These are phyloP conservation scores for Sporobolomyces roseus DNA, from an alignment of 768 basidiomycete species.

Conservation along the genomic window DNA sequence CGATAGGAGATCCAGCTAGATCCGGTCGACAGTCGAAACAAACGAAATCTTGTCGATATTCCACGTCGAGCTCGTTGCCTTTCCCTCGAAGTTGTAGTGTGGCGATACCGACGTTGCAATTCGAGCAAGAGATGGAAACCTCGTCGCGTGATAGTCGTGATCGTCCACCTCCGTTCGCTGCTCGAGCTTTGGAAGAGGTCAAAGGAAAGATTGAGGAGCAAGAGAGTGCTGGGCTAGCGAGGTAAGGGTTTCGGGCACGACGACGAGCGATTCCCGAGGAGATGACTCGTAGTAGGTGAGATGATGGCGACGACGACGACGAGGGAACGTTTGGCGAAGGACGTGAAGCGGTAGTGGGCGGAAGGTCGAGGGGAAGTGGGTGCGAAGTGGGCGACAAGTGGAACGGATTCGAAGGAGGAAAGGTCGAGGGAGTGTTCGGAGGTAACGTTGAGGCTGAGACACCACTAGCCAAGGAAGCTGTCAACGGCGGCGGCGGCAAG, in stretches of 20 bases:
- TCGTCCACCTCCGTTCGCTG: background rate
- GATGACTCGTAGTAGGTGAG: background rate
- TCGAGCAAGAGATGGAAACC: background rate
- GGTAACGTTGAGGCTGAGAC: too few species aligned
- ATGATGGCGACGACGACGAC: background rate
- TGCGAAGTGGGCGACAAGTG: too few species aligned
- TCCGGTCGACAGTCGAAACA: constrained; percentile 5
- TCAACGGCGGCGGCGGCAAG: too few species aligned
- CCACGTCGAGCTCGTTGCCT: background rate
- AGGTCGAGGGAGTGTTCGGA: too few species aligned
- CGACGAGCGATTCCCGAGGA: constrained; percentile 1
- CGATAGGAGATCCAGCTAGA: background rate
- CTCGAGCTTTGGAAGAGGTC: background rate
- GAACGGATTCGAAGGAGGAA: too few species aligned
- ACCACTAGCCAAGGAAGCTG: too few species aligned
- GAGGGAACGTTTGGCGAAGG: background rate
- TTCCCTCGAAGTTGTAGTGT: constrained; percentile 3
- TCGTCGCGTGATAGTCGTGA: background rate
- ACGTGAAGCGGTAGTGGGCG: background rate
- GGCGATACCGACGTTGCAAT: background rate
- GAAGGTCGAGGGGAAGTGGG: too few species aligned
- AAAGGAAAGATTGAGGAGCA: background rate
- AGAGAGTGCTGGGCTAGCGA: constrained; percentile 1
- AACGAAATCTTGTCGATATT: background rate
- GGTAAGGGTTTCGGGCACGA: background rate